Evolutionary conservation across 1,284 basidiomycete genomes (phyloP), one percentile per base, ranked within the genome.

Genomic region (Mrakiaceae sp.): DNA sequence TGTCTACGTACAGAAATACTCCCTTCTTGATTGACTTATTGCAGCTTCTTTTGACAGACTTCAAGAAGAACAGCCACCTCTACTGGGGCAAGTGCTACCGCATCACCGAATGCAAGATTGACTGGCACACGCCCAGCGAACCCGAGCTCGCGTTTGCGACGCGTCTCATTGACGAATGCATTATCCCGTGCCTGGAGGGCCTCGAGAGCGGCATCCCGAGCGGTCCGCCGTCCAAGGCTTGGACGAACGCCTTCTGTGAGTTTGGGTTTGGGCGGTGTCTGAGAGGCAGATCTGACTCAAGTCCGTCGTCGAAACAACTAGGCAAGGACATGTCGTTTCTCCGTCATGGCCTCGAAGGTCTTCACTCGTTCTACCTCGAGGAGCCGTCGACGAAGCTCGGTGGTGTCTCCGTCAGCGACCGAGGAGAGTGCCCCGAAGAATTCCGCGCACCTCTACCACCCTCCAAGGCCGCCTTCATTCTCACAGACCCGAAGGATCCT

Each of bases 201-300:
- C 79, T 98, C 1, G 87, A 92, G 60, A 70, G 70, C 14, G 49
- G 5, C 78, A 95, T 12, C 76, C 90, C 8, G 76, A 77, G 5
- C 81, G 82, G 10, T 76, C 78, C 14, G 80, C 73, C 48, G 84
- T 89, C 71, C 39, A 84, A 80, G 65, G 79, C 84, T 16, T 85
- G 86, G 78, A 84, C 88, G 46, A 97, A 96, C 74, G 93, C 97
- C 75, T 96, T 98, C 74, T 98, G 94, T 27, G 27, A 27, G 27
- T 27, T 27, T 27, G 27, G 27, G 27, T 27, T 1, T 27, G 27
- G 27, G 27, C 27, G 27, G 27, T 27, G 27, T 2, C 27, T 27
- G 27, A 27, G 27, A 27, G 1, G 27, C 27, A 27, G 27, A 27
- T 2, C 27, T 27, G 27, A 27, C 27, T 27, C 2, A 27, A 27